phyloP scores from a whole-genome alignment of 768 basidiomycete species.

The Candolleomyces efflorescens region DNA sequence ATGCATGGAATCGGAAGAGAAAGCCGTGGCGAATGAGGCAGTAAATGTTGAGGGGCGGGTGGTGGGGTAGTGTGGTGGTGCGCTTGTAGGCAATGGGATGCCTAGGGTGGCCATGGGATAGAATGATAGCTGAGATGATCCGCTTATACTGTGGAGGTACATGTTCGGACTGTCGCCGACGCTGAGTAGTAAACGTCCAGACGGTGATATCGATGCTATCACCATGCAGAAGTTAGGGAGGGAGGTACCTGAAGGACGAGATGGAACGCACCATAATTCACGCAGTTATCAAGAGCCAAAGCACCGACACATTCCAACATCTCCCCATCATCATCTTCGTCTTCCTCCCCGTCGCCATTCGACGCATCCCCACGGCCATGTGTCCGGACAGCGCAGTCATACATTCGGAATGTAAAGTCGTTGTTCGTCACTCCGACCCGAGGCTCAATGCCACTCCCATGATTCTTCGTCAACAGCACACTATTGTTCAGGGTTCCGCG shows the following conservation, averaged over 20 bases:
- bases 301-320: conserved; percentile 10
- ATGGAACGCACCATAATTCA: conserved; percentile 10
- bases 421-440: conserved; percentile 15
- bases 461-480: conserved; percentile 13
- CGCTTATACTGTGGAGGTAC: conserved; percentile 14
- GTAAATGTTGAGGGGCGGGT: conserved; percentile 14
- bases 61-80: conserved; percentile 13
- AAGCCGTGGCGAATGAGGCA: conserved; percentile 15
- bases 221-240: background rate
- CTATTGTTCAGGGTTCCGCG: conserved; percentile 18
- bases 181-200: conserved; percentile 12
- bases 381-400: conserved; percentile 12
- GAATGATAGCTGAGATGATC: conserved; percentile 11
- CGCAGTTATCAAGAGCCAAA: conserved; percentile 12
- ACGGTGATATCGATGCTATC: conserved; percentile 13
- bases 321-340: background rate
- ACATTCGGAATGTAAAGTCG: conserved; percentile 14
- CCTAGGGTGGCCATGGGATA: conserved; percentile 9
- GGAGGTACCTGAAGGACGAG: background rate
- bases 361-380: conserved; percentile 3
- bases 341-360: background rate
- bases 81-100: conserved; percentile 11
- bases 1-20: conserved; percentile 13
- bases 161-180: conserved; percentile 15
- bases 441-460: conserved; percentile 10